Evolutionary conservation across 805 yeast genomes (phyloP), one percentile per base, ranked within the genome.

Genomic region (Nakazawaea populi): DNA sequence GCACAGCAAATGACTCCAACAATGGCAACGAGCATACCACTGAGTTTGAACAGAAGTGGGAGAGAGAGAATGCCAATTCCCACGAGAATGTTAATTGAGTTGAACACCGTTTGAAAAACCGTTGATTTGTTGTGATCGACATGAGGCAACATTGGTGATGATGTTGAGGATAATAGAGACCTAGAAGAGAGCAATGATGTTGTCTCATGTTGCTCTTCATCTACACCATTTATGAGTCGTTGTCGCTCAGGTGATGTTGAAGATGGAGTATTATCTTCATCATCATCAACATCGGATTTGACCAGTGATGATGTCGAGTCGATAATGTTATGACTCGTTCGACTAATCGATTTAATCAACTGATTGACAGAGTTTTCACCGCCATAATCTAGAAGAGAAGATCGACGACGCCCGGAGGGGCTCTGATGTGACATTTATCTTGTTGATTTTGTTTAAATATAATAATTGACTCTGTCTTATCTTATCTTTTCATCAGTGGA

Each of bases 11-110:
- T 44, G 24, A 83, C 58, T 6, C 75, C 57, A 1, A 72, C 27
- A 0, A 73, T 50, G 0, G 88, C 88, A 8, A 68, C 51, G 2
- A 80, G 57, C 85, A 89, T 81, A 4, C 95, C 95, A 1, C 90
- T 74, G 43, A 82, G 73, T 55, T 72, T 75, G 50, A 87, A 66
- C 1, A 87, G 95, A 54, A 82, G 70, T 0, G 95, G 91, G 46
- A 87, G 69, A 0, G 94, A 83, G 42, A 87, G 71, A 46, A 87
- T 72, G 1, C 92, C 94, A 38, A 87, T 77, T 0, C 95, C 95
- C 55, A 87, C 80, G 31, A 87, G 67, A 0, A 86, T 86, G 61
- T 87, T 87, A 46, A 87, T 82, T 1, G 91, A 83, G 58, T 87
- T 87, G 72, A 87, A 85, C 5, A 85, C 69, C 0, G 95, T 87